phyloP scores from a whole-genome alignment of 805 yeast species.

The Candida khao-thaluensis region DNA sequence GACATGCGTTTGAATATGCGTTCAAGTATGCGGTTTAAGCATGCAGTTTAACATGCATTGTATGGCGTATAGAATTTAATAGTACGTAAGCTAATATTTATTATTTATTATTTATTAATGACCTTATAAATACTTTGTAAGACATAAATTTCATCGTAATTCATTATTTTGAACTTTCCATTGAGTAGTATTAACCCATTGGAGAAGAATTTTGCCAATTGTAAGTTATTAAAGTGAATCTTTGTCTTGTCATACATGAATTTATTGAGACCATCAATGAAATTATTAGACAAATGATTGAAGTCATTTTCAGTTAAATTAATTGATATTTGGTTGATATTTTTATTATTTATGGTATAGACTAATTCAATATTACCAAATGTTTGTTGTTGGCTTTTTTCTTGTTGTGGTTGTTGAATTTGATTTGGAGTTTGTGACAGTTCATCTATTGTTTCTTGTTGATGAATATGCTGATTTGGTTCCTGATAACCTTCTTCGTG shows the following conservation, averaged over 20 bases:
- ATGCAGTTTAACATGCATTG: no score
- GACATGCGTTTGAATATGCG: no score
- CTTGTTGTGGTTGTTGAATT: neutral
- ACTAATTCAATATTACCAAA: conserved; percentile 14
- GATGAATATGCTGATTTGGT: neutral
- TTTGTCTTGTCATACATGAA: conserved; percentile 22
- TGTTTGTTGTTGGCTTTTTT: conserved; percentile 2
- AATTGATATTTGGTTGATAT: conserved; percentile 22
- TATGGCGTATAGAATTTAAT: no score
- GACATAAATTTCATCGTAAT: neutral
- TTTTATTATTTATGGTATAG: conserved; percentile 11
- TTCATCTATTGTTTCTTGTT: neutral
- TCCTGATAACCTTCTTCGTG: no score
- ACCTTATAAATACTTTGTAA: conserved; percentile 1
- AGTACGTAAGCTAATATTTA: no score
- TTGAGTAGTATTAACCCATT: conserved; percentile 1
- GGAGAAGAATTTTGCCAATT: conserved; percentile 20
- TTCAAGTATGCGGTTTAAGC: no score
- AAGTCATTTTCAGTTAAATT: conserved; percentile 14
- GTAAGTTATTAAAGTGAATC: conserved; percentile 21
- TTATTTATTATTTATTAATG: neutral
- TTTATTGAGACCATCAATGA: conserved; percentile 18
- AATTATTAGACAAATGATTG: conserved; percentile 5
- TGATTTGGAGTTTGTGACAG: neutral
- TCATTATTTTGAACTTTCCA: conserved; percentile 2